phyloP scores from a whole-genome alignment of 441 rosid genomes.

The Eruca vesicaria region DNA sequence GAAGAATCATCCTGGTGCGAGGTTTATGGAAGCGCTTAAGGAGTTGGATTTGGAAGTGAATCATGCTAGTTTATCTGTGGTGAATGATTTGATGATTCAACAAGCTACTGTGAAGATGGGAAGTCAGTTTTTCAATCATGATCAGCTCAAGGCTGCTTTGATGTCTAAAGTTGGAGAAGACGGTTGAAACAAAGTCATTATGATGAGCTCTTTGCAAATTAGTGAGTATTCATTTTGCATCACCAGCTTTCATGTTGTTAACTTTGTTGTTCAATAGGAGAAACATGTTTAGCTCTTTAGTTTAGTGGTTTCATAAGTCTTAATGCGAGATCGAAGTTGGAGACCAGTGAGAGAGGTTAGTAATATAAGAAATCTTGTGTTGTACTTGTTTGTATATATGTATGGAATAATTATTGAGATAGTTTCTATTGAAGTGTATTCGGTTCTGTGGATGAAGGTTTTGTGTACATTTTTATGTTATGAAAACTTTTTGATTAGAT shows the following conservation, averaged over 20 bases:
- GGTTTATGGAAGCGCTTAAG: slow-evolving; percentile 80
- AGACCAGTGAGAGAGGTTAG: slow-evolving; percentile 14
- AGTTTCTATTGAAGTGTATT: neutral
- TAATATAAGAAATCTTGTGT: slow-evolving; percentile 21
- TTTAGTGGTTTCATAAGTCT: slow-evolving; percentile 18
- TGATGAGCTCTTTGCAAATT: slow-evolving; percentile 22
- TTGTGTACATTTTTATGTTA: neutral
- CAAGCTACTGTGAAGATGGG: slow-evolving; percentile 98
- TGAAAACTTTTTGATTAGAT: neutral
- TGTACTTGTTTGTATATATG: slow-evolving; percentile 27
- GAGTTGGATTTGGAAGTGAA: slow-evolving; percentile 91
- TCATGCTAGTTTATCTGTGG: slow-evolving; percentile 89
- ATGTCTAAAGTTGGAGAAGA: slow-evolving; percentile 61
- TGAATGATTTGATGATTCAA: slow-evolving; percentile 96
- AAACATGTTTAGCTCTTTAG: slow-evolving; percentile 23
- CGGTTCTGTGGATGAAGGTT: slow-evolving; percentile 11
- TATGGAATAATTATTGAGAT: slow-evolving; percentile 17
- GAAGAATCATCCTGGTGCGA: slow-evolving; percentile 94
- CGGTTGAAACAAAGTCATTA: slow-evolving; percentile 12
- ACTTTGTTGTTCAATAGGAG: slow-evolving; percentile 23
- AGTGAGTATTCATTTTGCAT: slow-evolving; percentile 11
- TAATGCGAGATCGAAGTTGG: slow-evolving; percentile 15
- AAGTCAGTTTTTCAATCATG: slow-evolving; percentile 74
- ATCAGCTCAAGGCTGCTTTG: slow-evolving; percentile 77
- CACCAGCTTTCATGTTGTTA: slow-evolving; percentile 10